These are phyloP conservation scores for Gossypium longicalyx DNA, from an alignment of 345 rosid species.

Conservation along the genomic window DNA sequence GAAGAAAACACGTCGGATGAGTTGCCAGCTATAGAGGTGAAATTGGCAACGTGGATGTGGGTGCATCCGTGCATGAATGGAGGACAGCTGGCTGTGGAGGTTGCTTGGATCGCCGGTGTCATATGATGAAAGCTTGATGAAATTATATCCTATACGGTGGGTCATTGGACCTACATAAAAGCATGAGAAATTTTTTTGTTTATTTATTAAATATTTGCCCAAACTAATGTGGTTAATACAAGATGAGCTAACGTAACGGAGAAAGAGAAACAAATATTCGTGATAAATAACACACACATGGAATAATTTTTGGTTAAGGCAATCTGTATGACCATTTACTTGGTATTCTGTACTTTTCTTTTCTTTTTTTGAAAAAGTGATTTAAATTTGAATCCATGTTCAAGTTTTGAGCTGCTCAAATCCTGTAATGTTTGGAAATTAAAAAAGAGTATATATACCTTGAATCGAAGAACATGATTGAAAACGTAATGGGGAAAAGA, in stretches of 20 bases:
- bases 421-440: background rate
- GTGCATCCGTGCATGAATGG: conserved; percentile 18
- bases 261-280: background rate
- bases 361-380: background rate
- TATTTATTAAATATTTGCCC: background rate
- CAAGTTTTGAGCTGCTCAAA: background rate
- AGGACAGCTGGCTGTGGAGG: conserved; percentile 42
- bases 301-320: background rate
- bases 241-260: background rate
- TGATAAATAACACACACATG: conserved; percentile 1
- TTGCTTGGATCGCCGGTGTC: background rate
- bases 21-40: conserved; percentile 19
- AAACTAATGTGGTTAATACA: background rate
- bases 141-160: background rate
- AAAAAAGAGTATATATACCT: background rate
- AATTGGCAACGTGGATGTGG: conserved; percentile 21
- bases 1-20: conserved; percentile 12
- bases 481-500: background rate
- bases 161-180: conserved; percentile 18
- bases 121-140: background rate
- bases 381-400: background rate
- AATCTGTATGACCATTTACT: background rate
- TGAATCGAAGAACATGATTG: background rate
- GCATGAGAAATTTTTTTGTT: background rate
- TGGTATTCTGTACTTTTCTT: background rate